phyloP scores from a whole-genome alignment of 495 filamentous ascomycete genomes.

The Aspergillus biplanus region DNA sequence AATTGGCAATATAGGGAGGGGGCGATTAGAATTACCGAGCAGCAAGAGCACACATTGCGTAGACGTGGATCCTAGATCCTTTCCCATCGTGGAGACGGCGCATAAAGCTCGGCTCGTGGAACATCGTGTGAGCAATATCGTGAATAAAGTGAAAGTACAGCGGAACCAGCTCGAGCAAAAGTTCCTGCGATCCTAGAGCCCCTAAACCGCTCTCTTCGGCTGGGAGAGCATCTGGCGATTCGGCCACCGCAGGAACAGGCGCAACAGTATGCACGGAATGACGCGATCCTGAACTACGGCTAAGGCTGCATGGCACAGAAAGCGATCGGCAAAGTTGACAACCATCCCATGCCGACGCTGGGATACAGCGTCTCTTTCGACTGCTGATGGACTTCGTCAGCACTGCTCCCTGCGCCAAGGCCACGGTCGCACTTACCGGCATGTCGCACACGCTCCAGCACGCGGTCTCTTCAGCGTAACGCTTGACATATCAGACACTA shows the following conservation, averaged over 20 bases:
- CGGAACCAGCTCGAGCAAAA: slow-evolving; percentile 21
- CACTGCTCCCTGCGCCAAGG: neutral
- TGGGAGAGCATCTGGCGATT: neutral
- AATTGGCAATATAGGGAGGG: neutral
- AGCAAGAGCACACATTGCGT: slow-evolving; percentile 31
- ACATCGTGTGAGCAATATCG: slow-evolving; percentile 31
- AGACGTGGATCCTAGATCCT: slow-evolving; percentile 24
- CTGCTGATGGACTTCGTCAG: slow-evolving; percentile 7
- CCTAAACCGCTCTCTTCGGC: neutral
- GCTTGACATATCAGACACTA: slow-evolving; percentile 5
- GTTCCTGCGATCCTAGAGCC: slow-evolving; percentile 2
- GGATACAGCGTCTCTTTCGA: slow-evolving; percentile 31
- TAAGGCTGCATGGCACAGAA: slow-evolving; percentile 20
- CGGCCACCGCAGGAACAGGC: neutral
- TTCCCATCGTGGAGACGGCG: slow-evolving; percentile 22
- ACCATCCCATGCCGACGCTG: slow-evolving; percentile 11
- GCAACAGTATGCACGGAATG: neutral
- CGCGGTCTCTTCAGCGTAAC: slow-evolving; percentile 20
- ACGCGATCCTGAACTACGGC: neutral
- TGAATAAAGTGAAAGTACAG: slow-evolving; percentile 35
- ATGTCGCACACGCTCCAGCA: slow-evolving; percentile 29
- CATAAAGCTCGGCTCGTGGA: slow-evolving; percentile 29
- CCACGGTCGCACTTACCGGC: slow-evolving; percentile 23
- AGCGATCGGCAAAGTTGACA: slow-evolving; percentile 25
- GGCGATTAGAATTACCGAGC: slow-evolving; percentile 21